Percentiles rank a stretch among this genome's conserved stretches.
Conservation (phyloP, 495 filamentous ascomycete species). For the Chaetomium cochliodes region DNA sequence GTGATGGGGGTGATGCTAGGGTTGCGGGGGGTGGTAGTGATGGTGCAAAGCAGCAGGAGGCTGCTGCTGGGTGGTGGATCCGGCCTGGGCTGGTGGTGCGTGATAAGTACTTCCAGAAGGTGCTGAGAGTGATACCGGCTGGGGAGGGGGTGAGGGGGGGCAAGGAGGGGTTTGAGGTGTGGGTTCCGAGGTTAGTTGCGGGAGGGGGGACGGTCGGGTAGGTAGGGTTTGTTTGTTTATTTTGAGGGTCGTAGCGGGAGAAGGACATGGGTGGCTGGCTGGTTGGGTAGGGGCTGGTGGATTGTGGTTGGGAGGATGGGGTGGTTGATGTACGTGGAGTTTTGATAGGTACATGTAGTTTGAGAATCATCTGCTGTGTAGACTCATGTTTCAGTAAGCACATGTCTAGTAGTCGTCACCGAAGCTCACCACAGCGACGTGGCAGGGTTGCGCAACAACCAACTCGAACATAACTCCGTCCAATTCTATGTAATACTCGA, state of each 20-base stretch:
- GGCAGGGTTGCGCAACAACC: neutral
- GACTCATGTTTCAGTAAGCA: neutral
- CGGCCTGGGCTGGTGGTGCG: constrained; percentile 68
- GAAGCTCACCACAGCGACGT: neutral
- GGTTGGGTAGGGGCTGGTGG: no score
- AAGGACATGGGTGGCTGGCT: no score
- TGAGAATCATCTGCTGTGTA: neutral
- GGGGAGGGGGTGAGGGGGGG: constrained; percentile 68
- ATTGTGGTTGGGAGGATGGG: neutral
- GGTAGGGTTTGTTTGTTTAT: neutral
- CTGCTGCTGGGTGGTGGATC: constrained; percentile 57
- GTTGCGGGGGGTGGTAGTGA: neutral
- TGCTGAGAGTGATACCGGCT: constrained; percentile 65
- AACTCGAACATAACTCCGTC: neutral
- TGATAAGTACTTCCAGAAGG: constrained; percentile 89
- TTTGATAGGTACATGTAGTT: neutral
- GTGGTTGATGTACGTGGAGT: neutral
- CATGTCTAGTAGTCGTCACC: neutral
- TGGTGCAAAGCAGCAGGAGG: neutral
- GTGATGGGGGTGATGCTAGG: neutral
- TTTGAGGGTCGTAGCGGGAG: no score
- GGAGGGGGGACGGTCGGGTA: neutral
- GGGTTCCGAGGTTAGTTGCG: constrained; percentile 47
- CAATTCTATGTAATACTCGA: neutral
- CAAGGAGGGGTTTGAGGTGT: constrained; percentile 68